These are phyloP conservation scores for Manihot esculenta DNA, from an alignment of 441 rosid species.

Conservation along the genomic window DNA sequence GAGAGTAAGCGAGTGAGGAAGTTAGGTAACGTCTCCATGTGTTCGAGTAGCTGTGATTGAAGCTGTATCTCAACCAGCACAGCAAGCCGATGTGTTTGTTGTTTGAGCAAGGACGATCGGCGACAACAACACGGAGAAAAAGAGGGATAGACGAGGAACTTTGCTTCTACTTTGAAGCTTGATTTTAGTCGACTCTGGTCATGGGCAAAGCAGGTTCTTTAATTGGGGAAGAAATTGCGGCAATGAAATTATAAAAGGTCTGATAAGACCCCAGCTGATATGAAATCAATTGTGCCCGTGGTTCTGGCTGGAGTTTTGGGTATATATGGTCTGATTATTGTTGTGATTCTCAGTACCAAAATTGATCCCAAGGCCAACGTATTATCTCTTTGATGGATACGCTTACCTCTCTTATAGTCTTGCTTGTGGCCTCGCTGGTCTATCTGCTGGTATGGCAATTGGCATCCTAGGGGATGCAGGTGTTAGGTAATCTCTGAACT, in stretches of 20 bases:
- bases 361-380: slow-evolving; percentile 64
- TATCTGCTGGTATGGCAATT: slow-evolving; percentile 69
- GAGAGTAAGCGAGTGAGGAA: not conserved
- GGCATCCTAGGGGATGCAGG: slow-evolving; percentile 65
- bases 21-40: too few species aligned
- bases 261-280: slow-evolving; percentile 69
- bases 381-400: slow-evolving; percentile 64
- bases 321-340: slow-evolving; percentile 64
- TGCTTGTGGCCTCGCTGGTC: slow-evolving; percentile 69
- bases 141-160: too few species aligned
- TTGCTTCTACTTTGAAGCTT: too few species aligned
- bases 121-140: too few species aligned
- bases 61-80: too few species aligned
- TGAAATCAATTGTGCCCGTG: slow-evolving; percentile 69
- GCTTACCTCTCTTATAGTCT: slow-evolving; percentile 72
- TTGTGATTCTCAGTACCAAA: slow-evolving; percentile 66
- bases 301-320: slow-evolving; percentile 75
- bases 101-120: too few species aligned
- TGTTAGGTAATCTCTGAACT: slow-evolving; percentile 43
- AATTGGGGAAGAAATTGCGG: too few species aligned
- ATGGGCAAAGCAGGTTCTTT: too few species aligned
- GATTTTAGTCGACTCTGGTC: too few species aligned
- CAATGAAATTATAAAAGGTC: too few species aligned
- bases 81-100: too few species aligned
- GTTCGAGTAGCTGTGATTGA: too few species aligned